Base-by-base conservation (phyloP, 2,329 filamentous ascomycete genomes). In the Didymellaceae sp. region DNA sequence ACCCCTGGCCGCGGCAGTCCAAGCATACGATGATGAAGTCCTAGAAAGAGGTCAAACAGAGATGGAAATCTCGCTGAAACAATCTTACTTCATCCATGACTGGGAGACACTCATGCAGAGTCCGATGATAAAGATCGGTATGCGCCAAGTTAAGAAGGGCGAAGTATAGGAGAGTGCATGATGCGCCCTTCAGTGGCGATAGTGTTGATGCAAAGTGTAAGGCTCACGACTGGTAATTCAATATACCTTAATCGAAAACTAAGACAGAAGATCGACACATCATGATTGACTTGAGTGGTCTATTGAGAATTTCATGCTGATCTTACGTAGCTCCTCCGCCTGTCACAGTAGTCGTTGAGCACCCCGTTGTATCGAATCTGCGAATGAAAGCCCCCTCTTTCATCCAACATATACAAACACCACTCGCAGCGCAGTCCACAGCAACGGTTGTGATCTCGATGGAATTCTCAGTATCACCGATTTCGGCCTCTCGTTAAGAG, bases 61-160 rank as follows among this genome's bases (percentile, higher is more conserved):
- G 58, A 77, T 80, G 44, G 61, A 68, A 16, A 58, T 75, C 6
- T 77, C 75, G 21, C 68, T 75, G 18, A 63, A 70, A 48, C 80
- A 80, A 55, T 76, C 74, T 10, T 61, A 67, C 47, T 78, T 80
- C 73, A 55, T 81, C 26, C 77, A 81, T 61, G 72, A 80, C 28
- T 65, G 62, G 64, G 58, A 62, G 6, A 66, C 57, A 32, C 34
- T 66, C 44, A 66, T 62, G 61, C 47, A 55, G 45, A 66, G 62
- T 50, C 64, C 61, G 2, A 66, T 66, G 58, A 54, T 63, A 8
- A 63, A 65, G 54, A 60, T 63, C 48, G 62, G 64, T 30, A 55
- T 52, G 49, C 48, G 42, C 42, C 48, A 52, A 46, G 42, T 52
- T 14, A 52, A 52, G 32, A 52, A 52, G 48, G 48, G 43, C 33